Evolutionary conservation across 108 stramenopile species (phyloP), one percentile per base, ranked within the genome.

Genomic region (Pseudonitzschia pungens): DNA sequence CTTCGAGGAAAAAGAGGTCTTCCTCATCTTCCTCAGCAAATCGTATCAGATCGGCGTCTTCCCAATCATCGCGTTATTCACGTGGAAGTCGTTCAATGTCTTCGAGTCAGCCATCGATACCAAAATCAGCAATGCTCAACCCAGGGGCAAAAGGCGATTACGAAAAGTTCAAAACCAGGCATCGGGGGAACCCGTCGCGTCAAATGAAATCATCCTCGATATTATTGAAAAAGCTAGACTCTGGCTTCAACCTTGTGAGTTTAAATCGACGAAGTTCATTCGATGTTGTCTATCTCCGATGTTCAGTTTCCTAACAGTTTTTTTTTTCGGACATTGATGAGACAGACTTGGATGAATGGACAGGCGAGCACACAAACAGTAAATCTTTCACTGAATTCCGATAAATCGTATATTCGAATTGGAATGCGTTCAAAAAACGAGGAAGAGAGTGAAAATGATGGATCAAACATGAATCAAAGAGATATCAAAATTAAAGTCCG

Each of bases 211-310:
- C 66, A 10, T 67, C 66, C 14, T 67, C 66, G 14, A 48, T 67
- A 48, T 31, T 73, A 15, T 63, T 42, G 42, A 58, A 69, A 68
- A 76, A 69, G 40, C 55, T 76, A 18, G 75, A 76, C 59, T 33
- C 51, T 15, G 75, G 75, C 42, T 76, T 62, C 48, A 69, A 69
- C 45, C 24, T 76, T 57, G 75, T 76, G 68, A 76, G 75, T 76
- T 43, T 24, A 12, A 31, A 28, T 29, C 14, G 45, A 11, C 18
- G 7, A 48, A 48, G 14, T 48, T 18, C 9, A 48, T 48, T 63
- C n/a, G 62, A 29, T 6, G 40, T 36, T 63, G 7, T 32, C 11
- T 63, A 10, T 63, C 4, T 4, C 31, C 11, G 32, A 20, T 7
- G 9, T 40, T 41, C 4, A 36, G 31, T 40, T 8, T 63, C 3